Percentiles rank a stretch among this genome's conserved stretches.
These are phyloP conservation scores for Lactuca saligna DNA, from an alignment of 129 eudicot genomes.

Conservation along the genomic window DNA sequence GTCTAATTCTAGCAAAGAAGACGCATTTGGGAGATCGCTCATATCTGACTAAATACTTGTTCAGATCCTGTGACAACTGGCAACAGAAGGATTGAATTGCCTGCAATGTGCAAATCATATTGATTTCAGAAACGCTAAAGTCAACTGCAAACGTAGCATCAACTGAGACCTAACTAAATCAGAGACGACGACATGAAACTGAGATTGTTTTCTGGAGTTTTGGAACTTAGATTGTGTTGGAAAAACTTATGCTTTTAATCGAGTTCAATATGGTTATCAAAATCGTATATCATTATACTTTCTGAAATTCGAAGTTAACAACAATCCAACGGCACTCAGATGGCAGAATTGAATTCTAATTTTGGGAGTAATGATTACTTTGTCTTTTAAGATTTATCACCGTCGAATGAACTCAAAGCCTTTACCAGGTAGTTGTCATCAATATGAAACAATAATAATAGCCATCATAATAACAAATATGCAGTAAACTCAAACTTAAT, in stretches of 20 bases:
- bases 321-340: background rate
- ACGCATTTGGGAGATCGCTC: constrained; percentile 52
- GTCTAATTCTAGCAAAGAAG: constrained; percentile 49
- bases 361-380: background rate
- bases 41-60: constrained; percentile 16
- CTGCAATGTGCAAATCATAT: too few species aligned
- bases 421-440: background rate
- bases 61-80: background rate
- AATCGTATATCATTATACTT: background rate
- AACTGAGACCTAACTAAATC: too few species aligned
- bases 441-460: background rate
- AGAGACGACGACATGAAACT: too few species aligned
- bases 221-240: background rate
- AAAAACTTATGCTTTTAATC: too few species aligned
- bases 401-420: background rate
- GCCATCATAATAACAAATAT: too few species aligned
- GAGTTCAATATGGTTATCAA: too few species aligned
- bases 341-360: background rate
- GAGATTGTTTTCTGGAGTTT: too few species aligned
- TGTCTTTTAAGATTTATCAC: background rate
- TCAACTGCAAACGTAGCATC: too few species aligned
- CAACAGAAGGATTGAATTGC: too few species aligned
- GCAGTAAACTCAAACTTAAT: background rate
- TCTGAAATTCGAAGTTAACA: background rate
- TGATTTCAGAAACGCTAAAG: too few species aligned